Evolutionary conservation across 352 stramenopile species (phyloP), one percentile per base, ranked within the genome.

Genomic region (Phytophthora aleatoria): DNA sequence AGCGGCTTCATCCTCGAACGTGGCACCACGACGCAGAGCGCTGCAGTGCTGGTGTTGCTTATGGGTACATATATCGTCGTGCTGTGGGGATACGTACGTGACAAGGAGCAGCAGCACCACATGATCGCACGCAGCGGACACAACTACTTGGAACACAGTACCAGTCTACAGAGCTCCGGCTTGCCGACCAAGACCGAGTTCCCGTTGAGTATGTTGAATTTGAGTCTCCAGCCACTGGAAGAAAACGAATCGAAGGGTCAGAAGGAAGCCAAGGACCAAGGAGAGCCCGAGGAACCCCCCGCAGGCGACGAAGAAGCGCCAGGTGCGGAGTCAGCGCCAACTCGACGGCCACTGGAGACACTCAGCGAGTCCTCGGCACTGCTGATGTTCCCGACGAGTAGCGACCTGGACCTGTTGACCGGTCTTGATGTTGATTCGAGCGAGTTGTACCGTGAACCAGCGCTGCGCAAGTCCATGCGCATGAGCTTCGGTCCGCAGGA

Each of bases 11-110:
- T 94, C 59, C 76, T 95, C 33, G 81, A 92, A 41, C 76, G 85
- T 5, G 87, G 85, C 61, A 92, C 87, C 16, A 90, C 81, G 53
- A 70, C 82, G 43, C 85, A 94, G 67, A 92, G 77, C 69, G 77
- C 75, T 15, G 79, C 73, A 11, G 79, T 95, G 50, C 60, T 93
- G 0, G 83, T 86, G 51, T 61, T 95, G 61, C 76, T 95, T 54
- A 91, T 95, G 83, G 76, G 77, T 47, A 93, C 87, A 48, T 94
- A 92, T 60, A 87, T 95, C 26, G 62, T 95, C 4, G 79, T 77
- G 28, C 62, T 95, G 12, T 94, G 82, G 82, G 83, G 79, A 56
- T 95, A 94, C 67, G 85, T 95, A 20, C 80, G 78, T n/a, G 87
- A 95, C 75, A 95, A 94, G 72, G 85, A 93, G 58, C 79, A 78